Conservation (phyloP, 345 rosid species). For the Eucalyptus curtisii region DNA sequence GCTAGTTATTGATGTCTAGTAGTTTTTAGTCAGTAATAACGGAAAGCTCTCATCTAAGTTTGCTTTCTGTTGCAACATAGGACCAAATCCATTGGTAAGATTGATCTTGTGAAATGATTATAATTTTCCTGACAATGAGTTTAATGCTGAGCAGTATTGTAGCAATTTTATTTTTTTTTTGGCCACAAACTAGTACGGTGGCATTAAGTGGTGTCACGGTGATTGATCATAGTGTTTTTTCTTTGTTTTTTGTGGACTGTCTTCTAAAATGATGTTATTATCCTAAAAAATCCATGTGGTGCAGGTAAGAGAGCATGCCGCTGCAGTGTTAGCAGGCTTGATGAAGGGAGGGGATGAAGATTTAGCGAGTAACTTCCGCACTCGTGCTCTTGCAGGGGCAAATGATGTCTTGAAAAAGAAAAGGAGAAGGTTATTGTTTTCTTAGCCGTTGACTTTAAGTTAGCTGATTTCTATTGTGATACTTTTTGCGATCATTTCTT, state of each 20-base stretch:
- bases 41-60: not conserved
- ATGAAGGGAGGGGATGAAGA: constrained; percentile 93
- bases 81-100: not conserved
- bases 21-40: not conserved
- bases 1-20: not conserved
- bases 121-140: not conserved
- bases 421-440: constrained; percentile 36
- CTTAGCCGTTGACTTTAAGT: not conserved
- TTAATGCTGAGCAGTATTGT: not conserved
- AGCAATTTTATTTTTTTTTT: not conserved
- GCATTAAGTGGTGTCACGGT: not conserved
- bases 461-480: not conserved
- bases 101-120: not conserved
- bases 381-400: constrained; percentile 73
- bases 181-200: not conserved
- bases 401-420: constrained; percentile 44
- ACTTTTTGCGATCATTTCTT: not conserved
- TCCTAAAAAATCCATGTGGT: not conserved
- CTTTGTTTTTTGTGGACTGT: not conserved
- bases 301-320: constrained; percentile 98
- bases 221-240: not conserved
- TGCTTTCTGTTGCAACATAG: not conserved
- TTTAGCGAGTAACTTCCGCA: constrained; percentile 73
- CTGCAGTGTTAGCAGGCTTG: constrained; percentile 91
- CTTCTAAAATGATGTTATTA: not conserved